These are phyloP conservation scores for Patellaria atrata DNA, from an alignment of 495 filamentous ascomycete genomes.

Conservation along the genomic window DNA sequence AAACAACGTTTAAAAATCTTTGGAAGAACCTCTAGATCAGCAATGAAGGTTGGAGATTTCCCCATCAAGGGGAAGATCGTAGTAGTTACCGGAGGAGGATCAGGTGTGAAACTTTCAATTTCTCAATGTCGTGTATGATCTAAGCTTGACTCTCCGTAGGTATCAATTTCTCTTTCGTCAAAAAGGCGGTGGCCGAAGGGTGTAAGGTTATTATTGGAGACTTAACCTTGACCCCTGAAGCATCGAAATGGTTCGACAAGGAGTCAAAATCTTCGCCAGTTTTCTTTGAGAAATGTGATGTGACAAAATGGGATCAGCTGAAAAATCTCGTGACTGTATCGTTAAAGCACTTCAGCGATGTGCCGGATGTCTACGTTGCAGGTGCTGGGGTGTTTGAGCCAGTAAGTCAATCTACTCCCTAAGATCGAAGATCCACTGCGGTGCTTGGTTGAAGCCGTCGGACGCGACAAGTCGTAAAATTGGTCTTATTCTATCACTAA, in stretches of 20 bases:
- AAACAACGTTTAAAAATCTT: no score
- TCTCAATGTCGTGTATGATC: background rate
- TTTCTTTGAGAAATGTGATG: constrained; percentile 25
- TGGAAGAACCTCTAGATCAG: no score
- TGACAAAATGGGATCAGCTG: constrained; percentile 23
- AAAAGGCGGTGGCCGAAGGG: constrained; percentile 15
- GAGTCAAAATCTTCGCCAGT: constrained; percentile 11
- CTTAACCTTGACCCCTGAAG: constrained; percentile 20
- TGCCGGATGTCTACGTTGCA: constrained; percentile 24
- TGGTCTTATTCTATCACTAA: no score
- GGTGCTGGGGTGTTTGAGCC: constrained; percentile 28
- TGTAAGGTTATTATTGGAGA: constrained; percentile 25
- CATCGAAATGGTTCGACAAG: constrained; percentile 11
- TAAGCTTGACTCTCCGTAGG: constrained; percentile 5
- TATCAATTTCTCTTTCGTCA: constrained; percentile 23
- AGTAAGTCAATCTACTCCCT: constrained; percentile 8
- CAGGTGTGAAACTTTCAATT: background rate
- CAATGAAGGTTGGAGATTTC: constrained; percentile 12
- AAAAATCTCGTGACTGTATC: constrained; percentile 19
- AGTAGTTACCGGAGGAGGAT: constrained; percentile 20
- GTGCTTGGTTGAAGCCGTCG: no score
- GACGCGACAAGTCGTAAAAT: no score
- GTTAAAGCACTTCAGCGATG: constrained; percentile 22
- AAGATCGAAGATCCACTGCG: background rate
- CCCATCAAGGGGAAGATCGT: constrained; percentile 22